A percentile compares a stretch with the other conserved stretches of the same genome.
These are phyloP conservation scores for Priceomyces fermenticarens DNA, from an alignment of 805 yeast genomes.

Conservation along the genomic window DNA sequence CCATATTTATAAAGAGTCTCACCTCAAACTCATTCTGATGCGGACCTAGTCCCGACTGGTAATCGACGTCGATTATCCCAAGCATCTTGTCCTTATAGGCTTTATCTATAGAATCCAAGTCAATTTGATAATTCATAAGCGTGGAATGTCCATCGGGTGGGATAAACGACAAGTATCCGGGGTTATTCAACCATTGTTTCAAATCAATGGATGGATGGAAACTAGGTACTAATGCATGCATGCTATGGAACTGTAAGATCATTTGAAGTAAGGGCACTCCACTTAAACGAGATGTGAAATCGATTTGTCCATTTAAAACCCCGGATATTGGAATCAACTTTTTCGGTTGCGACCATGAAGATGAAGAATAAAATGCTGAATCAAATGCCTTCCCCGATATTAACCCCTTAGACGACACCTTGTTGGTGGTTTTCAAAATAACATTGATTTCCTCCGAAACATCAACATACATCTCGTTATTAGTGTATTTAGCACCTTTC, in stretches of 20 bases:
- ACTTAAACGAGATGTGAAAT: slow-evolving; percentile 65
- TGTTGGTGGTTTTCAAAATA: slow-evolving; percentile 38
- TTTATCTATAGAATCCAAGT: slow-evolving; percentile 31
- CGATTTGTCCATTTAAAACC: slow-evolving; percentile 58
- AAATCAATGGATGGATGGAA: slow-evolving; percentile 70
- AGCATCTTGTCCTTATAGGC: slow-evolving; percentile 20
- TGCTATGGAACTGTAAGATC: slow-evolving; percentile 43
- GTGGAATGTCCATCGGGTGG: slow-evolving; percentile 85
- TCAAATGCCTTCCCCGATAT: slow-evolving; percentile 27
- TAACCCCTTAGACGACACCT: slow-evolving; percentile 6
- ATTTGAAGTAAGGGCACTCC: slow-evolving; percentile 75
- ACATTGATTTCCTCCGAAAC: slow-evolving; percentile 63
- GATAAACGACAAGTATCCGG: slow-evolving; percentile 58
- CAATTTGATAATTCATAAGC: slow-evolving; percentile 62
- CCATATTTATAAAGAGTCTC: slow-evolving; percentile 41
- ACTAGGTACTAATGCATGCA: slow-evolving; percentile 53
- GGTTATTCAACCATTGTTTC: slow-evolving; percentile 45
- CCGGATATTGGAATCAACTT: slow-evolving; percentile 45
- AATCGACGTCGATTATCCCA: slow-evolving; percentile 58
- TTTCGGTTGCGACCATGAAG: slow-evolving; percentile 11
- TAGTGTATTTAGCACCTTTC: slow-evolving; percentile 76
- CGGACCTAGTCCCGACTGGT: slow-evolving; percentile 51
- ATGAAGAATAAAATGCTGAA: slow-evolving; percentile 25
- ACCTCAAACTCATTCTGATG: slow-evolving; percentile 62
- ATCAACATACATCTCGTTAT: slow-evolving; percentile 86